These are phyloP conservation scores for Panus rudis DNA, from an alignment of 768 basidiomycete species.

Conservation along the genomic window DNA sequence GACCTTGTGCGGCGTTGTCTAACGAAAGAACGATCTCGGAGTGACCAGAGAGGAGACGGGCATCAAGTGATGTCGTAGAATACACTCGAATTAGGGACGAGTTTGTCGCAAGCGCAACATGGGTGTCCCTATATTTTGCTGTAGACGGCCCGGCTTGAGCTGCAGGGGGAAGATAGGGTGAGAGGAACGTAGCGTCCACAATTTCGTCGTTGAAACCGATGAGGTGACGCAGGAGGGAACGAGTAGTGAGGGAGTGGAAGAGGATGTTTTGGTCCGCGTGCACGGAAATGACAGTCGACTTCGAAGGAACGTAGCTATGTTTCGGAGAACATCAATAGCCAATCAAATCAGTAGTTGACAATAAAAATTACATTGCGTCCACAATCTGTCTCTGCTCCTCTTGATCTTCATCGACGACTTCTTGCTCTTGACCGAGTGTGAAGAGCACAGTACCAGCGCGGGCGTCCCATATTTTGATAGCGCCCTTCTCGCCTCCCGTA, in stretches of 20 bases:
- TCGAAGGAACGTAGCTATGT: conserved; percentile 59
- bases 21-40: conserved; percentile 86
- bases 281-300: conserved; percentile 66
- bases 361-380: conserved; percentile 64
- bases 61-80: conserved; percentile 67
- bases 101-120: conserved; percentile 94
- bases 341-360: conserved; percentile 1
- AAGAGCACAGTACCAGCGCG: conserved; percentile 55
- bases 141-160: conserved; percentile 14
- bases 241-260: conserved; percentile 73
- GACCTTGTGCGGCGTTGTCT: conserved; percentile 58
- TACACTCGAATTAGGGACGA: conserved; percentile 93
- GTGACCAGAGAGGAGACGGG: conserved; percentile 83
- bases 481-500: conserved; percentile 88
- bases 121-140: conserved; percentile 42
- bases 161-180: conserved; percentile 25
- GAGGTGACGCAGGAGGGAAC: conserved; percentile 65
- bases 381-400: conserved; percentile 84
- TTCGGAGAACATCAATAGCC: conserved; percentile 12
- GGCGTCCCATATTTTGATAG: conserved; percentile 81
- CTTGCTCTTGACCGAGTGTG: conserved; percentile 46
- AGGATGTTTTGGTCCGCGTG: conserved; percentile 98
- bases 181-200: conserved; percentile 80
- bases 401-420: conserved; percentile 41
- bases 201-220: conserved; percentile 99